phyloP scores from a whole-genome alignment of 2,329 filamentous ascomycete genomes.

The Cadophora luteo-olivacea region DNA sequence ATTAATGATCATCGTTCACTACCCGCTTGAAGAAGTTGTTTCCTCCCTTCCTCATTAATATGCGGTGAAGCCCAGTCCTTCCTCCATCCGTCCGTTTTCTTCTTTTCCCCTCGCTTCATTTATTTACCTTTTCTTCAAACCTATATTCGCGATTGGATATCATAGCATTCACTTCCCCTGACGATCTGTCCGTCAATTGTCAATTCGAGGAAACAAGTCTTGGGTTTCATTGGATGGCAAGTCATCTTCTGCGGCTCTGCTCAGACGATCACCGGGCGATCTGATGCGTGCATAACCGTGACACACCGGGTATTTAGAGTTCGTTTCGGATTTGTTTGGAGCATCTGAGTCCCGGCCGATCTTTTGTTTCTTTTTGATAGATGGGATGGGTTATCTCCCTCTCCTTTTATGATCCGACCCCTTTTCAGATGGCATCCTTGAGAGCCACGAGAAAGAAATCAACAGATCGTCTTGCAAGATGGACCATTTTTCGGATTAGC shows the following conservation, averaged over 20 bases:
- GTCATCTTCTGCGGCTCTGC: background rate
- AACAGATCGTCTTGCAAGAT: too few relatives aligned
- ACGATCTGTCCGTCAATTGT: background rate
- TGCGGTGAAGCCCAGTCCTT: constrained; percentile 9
- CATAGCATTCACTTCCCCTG: background rate
- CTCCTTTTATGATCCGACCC: background rate
- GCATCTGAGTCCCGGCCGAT: background rate
- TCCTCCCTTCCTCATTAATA: background rate
- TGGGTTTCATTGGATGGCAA: background rate
- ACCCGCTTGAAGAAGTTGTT: background rate
- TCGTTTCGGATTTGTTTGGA: constrained; percentile 17
- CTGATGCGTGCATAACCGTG: background rate
- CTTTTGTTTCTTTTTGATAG: constrained; percentile 2
- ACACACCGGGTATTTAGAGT: constrained; percentile 6
- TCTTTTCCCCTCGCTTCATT: constrained; percentile 6
- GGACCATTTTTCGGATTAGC: too few relatives aligned
- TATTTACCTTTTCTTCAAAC: background rate
- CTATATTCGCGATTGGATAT: background rate
- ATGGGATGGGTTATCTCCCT: background rate
- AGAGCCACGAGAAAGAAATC: too few relatives aligned
- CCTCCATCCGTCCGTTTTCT: background rate
- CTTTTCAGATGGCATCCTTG: background rate
- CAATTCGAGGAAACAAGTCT: constrained; percentile 4
- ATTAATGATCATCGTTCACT: constrained; percentile 3
- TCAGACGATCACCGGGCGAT: constrained; percentile 10